These are phyloP conservation scores for Macrocystidia cucumis DNA, from an alignment of 1,284 basidiomycete genomes.

Conservation along the genomic window DNA sequence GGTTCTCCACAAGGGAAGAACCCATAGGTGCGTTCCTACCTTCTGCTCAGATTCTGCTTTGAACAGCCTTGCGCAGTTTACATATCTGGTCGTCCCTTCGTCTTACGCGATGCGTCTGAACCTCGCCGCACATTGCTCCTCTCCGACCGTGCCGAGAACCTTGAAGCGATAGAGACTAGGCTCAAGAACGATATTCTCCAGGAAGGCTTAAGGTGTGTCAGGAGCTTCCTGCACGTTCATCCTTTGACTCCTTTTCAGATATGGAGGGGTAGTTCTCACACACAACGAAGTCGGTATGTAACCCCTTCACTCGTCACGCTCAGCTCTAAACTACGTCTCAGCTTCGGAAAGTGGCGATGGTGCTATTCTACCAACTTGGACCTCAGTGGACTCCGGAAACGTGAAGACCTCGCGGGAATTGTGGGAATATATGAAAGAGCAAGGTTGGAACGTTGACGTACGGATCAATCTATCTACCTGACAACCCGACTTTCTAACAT, in stretches of 20 bases:
- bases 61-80: conserved; percentile 58
- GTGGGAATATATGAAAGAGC: conserved; percentile 70
- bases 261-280: conserved; percentile 87
- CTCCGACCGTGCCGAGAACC: conserved; percentile 89
- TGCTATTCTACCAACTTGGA: conserved; percentile 91
- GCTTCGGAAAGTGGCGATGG: conserved; percentile 69
- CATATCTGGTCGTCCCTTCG: conserved; percentile 92
- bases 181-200: conserved; percentile 92
- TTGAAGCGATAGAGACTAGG: conserved; percentile 92
- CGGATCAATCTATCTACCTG: conserved; percentile 15
- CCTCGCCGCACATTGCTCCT: conserved; percentile 79
- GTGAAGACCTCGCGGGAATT: conserved; percentile 88
- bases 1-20: conserved; percentile 83
- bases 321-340: conserved; percentile 13
- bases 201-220: conserved; percentile 67
- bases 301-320: not conserved
- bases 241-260: conserved; percentile 33
- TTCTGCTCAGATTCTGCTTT: conserved; percentile 3
- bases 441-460: conserved; percentile 90
- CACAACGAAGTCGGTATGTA: conserved; percentile 80
- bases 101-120: conserved; percentile 86
- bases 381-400: conserved; percentile 78
- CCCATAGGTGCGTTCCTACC: conserved; percentile 52
- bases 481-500: conserved; percentile 2
- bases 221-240: conserved; percentile 4